Evolutionary conservation across 805 yeast species (phyloP), one percentile per base, ranked within the genome.

Genomic region (Clavispora vitiphila): DNA sequence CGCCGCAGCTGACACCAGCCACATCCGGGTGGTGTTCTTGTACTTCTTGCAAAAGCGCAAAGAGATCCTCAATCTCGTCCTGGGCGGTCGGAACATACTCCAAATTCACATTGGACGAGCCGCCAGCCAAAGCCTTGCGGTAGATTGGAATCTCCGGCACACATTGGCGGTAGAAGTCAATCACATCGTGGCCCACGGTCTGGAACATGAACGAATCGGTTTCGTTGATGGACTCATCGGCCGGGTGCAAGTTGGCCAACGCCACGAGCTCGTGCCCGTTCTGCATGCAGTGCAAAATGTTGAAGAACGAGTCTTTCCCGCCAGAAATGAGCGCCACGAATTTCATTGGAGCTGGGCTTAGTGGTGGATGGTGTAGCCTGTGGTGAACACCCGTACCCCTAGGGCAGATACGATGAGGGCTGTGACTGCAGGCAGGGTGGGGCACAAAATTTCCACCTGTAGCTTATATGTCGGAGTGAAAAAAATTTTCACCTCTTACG

Each of bases 191-290:
- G 0, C 99, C 99, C 7, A 93, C 98, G 0, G 99, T 93, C 63
- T 93, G 99, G 62, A 86, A 93, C 99, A 93, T 93, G 57, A 83
- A 91, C 40, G 96, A 86, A 60, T 93, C 97, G 40, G 93, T 65
- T 60, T 93, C 99, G 50, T 64, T 64, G 11, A 42, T 38, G 15
- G 40, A 32, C n/a, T 43, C 44, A 35, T 56, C 55, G 1, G 72
- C 71, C 1, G 96, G 96, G 54, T 80, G 78, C 46, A 93, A 62
- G 55, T 93, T 93, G 0, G 89, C 98, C 36, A 91, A 62, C 1
- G 96, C 96, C 0, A 78, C 78, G 5, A 93, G 67, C 53, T 86
- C 86, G 64, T 93, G 99, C 11, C 95, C 96, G 39, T 85, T 79
- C 3, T 76, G 72, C n/a, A 86, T 58, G 55, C 98, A 88, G 58